Evolutionary conservation across 805 yeast genomes (phyloP).

Genomic region (Kuraishia hungarica): DNA sequence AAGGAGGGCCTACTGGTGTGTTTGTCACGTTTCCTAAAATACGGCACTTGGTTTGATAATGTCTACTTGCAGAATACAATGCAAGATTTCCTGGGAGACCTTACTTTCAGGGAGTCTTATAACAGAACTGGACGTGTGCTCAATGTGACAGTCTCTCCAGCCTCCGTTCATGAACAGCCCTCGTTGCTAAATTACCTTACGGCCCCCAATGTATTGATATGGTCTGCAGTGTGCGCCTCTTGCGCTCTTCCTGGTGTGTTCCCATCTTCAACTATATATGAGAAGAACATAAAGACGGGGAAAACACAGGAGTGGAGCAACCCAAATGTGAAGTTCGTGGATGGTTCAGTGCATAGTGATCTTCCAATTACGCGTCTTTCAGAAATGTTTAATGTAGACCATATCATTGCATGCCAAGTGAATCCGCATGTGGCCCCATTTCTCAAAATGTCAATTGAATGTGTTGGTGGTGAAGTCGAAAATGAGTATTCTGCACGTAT

Average conservation of each 20-base stretch:
- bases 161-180: constrained; percentile 87
- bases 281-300: constrained; percentile 70
- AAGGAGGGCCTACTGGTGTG: constrained; percentile 44
- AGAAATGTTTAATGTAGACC: constrained; percentile 97
- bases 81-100: constrained; percentile 73
- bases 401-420: constrained; percentile 95
- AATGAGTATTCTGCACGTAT: constrained; percentile 48
- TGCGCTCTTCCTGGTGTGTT: constrained; percentile 92
- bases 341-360: constrained; percentile 94
- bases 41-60: constrained; percentile 87
- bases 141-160: constrained; percentile 90
- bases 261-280: constrained; percentile 77
- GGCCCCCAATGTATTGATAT: constrained; percentile 71
- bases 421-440: constrained; percentile 94
- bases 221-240: constrained; percentile 91
- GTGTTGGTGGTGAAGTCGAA: constrained; percentile 64
- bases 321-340: constrained; percentile 72
- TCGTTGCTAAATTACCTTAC: constrained; percentile 71
- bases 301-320: constrained; percentile 77
- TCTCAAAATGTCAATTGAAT: constrained; percentile 56
- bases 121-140: constrained; percentile 90
- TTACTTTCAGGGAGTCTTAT: constrained; percentile 91
- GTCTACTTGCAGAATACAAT: constrained; percentile 63
- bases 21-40: constrained; percentile 59
- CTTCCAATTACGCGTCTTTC: constrained; percentile 83